Evolutionary conservation across 495 filamentous ascomycete genomes (phyloP), one percentile per base, ranked within the genome.

Genomic region (Penicillium taxi): DNA sequence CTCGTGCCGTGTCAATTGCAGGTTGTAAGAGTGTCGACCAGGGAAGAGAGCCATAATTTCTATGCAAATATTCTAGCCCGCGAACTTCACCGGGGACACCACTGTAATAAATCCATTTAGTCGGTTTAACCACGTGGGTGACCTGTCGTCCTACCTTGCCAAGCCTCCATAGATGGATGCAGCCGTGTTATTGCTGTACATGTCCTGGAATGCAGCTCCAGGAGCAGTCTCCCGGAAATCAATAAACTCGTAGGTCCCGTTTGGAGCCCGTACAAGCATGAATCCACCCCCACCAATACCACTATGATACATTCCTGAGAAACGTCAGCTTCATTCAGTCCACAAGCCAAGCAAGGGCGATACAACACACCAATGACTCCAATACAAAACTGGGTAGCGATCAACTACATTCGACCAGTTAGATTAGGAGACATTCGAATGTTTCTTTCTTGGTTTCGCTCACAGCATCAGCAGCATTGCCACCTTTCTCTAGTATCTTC

Each of bases 271-370:
- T 16, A 90, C 72, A 2, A 94, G 69, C 70, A 82, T 79, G 59
- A 94, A 95, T 1, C 88, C 87, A n/a, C 88, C 88, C 4, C 88
- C 88, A 3, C 86, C 86, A 23, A 94, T 78, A 18, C 86, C 86
- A 19, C 81, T 85, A 58, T 94, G 86, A 44, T 90, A 86, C 84
- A 91, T 90, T 0, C 69, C 77, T 69, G 53, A 24, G 43, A 39
- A 9, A 41, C 40, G 9, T 55, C 41, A 30, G 21, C 9, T 15
- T 26, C 26, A 21, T 11, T 21, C 21, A 38, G 25, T 17, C 31
- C 8, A 9, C 14, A 3, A 12, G 9, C 14, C 25, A 26, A 6
- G 7, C 26, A 17, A 3, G 2, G 20, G 27, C 13, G n/a, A 32
- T 4, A 21, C 22, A 4, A 47, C 58, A 48, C 47, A 73, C 82